A percentile compares a stretch with the other conserved stretches of the same genome.
Evolutionary conservation across 129 eudicot genomes (phyloP).

Genomic region (Escallonia herrerae): DNA sequence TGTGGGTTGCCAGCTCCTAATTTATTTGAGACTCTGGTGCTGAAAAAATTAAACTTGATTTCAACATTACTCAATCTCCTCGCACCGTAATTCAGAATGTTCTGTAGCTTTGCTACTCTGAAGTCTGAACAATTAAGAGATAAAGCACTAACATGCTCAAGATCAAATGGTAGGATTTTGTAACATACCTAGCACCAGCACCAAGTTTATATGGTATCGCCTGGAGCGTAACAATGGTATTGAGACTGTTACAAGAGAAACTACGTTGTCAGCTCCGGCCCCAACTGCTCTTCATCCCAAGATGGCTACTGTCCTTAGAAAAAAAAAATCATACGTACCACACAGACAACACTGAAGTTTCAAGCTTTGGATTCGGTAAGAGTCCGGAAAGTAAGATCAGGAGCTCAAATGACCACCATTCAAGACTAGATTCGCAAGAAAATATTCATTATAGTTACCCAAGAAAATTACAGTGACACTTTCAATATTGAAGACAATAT

Average conservation of each 20-base stretch:
- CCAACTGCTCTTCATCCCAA: no score
- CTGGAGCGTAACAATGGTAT: slow-evolving; percentile 50
- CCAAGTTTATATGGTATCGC: slow-evolving; percentile 57
- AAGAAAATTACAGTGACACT: no score
- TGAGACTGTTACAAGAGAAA: slow-evolving; percentile 33
- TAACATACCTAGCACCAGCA: slow-evolving; percentile 60
- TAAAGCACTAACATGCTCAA: neutral
- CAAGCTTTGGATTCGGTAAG: slow-evolving; percentile 69
- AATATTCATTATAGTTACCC: no score
- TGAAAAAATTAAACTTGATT: slow-evolving; percentile 11
- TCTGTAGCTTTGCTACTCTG: no score
- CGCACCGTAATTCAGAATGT: no score
- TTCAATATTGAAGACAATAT: no score
- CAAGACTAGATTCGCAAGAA: slow-evolving; percentile 40
- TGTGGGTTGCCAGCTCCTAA: slow-evolving; percentile 63
- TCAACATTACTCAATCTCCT: no score
- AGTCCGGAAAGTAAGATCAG: slow-evolving; percentile 64
- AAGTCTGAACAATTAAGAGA: no score
- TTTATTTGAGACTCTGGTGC: slow-evolving; percentile 70
- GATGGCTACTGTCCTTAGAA: no score
- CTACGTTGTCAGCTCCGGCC: no score
- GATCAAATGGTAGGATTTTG: neutral
- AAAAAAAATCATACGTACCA: slow-evolving; percentile 31
- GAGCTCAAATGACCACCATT: slow-evolving; percentile 89
- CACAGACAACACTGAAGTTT: slow-evolving; percentile 65